phyloP scores from a whole-genome alignment of 306 rosid genomes.

The Corylus avellana region DNA sequence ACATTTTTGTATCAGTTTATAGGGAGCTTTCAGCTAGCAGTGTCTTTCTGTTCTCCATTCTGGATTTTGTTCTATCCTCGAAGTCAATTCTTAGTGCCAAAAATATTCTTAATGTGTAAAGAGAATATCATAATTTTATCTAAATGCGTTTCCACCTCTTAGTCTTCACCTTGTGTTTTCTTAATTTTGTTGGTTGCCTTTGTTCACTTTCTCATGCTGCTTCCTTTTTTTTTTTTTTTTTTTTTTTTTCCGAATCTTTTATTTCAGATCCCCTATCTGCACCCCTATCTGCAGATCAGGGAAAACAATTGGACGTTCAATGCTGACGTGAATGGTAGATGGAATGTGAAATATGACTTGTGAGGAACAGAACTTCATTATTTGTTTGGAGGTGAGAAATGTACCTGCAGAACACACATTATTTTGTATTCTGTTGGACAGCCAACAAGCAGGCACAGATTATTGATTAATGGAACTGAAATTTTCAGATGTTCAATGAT shows the following conservation, averaged over 20 bases:
- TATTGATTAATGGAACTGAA: slow-evolving; percentile 1
- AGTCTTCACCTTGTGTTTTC: not conserved
- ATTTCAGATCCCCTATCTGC: slow-evolving; percentile 86
- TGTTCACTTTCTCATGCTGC: not conserved
- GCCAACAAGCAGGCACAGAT: not conserved
- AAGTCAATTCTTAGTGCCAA: not conserved
- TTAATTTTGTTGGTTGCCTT: not conserved
- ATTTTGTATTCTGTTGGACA: slow-evolving; percentile 25
- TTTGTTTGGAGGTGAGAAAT: slow-evolving; percentile 28
- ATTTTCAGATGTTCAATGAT: not conserved
- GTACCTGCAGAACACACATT: slow-evolving; percentile 17
- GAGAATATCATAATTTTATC: not conserved
- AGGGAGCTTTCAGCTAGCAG: not conserved
- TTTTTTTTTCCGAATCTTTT: slow-evolving; percentile 11
- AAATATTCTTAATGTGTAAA: not conserved
- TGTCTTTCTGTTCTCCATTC: not conserved
- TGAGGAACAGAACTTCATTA: slow-evolving; percentile 41
- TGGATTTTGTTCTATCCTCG: not conserved
- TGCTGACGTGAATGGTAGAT: slow-evolving; percentile 77
- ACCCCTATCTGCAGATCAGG: slow-evolving; percentile 93
- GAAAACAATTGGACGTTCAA: slow-evolving; percentile 94
- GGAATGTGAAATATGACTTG: slow-evolving; percentile 87
- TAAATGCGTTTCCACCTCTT: not conserved
- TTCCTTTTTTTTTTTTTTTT: not conserved
- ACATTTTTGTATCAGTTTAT: not conserved